These are phyloP conservation scores for Paraglomus brasilianum DNA, from an alignment of 192 early-diverging fungal genomes.

Conservation along the genomic window DNA sequence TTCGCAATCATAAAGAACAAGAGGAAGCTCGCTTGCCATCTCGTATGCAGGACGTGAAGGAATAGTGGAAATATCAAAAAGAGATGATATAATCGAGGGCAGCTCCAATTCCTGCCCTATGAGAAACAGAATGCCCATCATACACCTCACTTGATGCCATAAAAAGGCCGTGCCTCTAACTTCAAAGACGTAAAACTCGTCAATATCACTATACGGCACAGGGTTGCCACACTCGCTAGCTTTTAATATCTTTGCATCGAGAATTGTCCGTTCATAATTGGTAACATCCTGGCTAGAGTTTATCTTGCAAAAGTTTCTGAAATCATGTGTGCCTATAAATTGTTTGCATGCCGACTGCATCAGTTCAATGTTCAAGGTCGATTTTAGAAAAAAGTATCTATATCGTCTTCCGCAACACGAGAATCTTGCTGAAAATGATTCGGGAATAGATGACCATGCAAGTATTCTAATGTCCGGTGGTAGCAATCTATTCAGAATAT, in stretches of 20 bases:
- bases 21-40: constrained; percentile 87
- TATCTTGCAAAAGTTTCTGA: constrained; percentile 94
- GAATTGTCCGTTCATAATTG: constrained; percentile 75
- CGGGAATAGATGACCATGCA: constrained; percentile 81
- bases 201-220: constrained; percentile 28
- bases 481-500: constrained; percentile 80
- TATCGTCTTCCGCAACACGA: constrained; percentile 81
- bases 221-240: constrained; percentile 15
- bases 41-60: constrained; percentile 84
- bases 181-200: constrained; percentile 66
- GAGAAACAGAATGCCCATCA: constrained; percentile 87
- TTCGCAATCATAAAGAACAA: constrained; percentile 86
- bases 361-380: constrained; percentile 63
- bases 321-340: constrained; percentile 86
- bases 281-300: constrained; percentile 81
- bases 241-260: constrained; percentile 35
- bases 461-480: constrained; percentile 88
- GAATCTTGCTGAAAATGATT: constrained; percentile 85
- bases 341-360: constrained; percentile 74
- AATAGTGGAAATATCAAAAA: constrained; percentile 67
- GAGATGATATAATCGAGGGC: constrained; percentile 61
- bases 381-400: constrained; percentile 84
- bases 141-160: constrained; percentile 98
- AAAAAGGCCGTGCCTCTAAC: constrained; percentile 88
- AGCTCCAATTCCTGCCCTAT: constrained; percentile 80